Evolutionary conservation across 169 alveolate genomes (phyloP).

Genomic region (Theileria sp.): DNA sequence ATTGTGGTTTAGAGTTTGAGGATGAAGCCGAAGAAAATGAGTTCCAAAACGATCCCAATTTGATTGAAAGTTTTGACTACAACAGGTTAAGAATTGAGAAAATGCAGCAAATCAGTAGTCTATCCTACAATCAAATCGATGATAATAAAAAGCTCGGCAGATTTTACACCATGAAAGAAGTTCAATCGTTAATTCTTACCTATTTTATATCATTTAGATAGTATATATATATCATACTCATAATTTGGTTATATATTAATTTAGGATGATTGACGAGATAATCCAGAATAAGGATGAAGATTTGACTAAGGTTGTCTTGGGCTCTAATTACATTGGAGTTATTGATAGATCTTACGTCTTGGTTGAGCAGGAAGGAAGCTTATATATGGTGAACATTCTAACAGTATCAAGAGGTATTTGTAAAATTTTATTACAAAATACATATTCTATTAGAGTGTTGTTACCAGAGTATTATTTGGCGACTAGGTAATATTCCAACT

Average conservation of each 20-base stretch:
- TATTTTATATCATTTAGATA: no score
- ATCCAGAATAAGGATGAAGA: slow-evolving; percentile 34
- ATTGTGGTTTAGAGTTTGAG: background rate
- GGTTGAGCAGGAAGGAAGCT: slow-evolving; percentile 69
- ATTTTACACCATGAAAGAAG: slow-evolving; percentile 35
- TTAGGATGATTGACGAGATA: slow-evolving; percentile 37
- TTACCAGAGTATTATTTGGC: slow-evolving; percentile 71
- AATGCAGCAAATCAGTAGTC: background rate
- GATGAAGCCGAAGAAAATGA: background rate
- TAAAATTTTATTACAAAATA: slow-evolving; percentile 8
- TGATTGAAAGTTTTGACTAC: background rate
- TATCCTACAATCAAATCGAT: background rate
- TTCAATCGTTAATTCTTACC: slow-evolving; percentile 15
- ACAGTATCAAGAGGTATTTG: slow-evolving; percentile 47
- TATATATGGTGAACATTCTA: slow-evolving; percentile 67
- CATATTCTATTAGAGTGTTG: slow-evolving; percentile 45
- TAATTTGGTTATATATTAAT: background rate
- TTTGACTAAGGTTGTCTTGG: slow-evolving; percentile 61
- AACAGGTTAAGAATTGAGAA: background rate
- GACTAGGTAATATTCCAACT: slow-evolving; percentile 73
- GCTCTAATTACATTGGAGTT: slow-evolving; percentile 74
- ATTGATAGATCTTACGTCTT: slow-evolving; percentile 67
- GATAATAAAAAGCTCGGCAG: slow-evolving; percentile 11
- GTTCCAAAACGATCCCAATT: background rate
- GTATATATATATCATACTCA: no score